A percentile compares a stretch with the other conserved stretches of the same genome.
Evolutionary conservation across 2,329 filamentous ascomycete species (phyloP).

Genomic region (Nemania sp.): DNA sequence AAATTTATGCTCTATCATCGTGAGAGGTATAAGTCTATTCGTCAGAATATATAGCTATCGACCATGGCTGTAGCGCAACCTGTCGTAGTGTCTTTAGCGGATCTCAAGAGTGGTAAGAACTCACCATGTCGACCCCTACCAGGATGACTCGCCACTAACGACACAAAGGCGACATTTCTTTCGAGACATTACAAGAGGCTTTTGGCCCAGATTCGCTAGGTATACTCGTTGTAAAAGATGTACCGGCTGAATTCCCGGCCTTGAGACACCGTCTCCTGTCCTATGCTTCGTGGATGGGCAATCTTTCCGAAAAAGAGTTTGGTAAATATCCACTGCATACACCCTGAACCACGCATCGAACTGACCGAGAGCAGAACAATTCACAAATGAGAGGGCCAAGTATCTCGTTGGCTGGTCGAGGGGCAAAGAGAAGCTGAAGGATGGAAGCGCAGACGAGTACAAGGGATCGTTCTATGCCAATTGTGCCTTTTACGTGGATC

Average conservation of each 20-base stretch:
- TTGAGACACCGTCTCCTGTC: constrained; percentile 77
- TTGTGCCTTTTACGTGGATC: constrained; percentile 75
- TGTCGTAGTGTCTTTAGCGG: constrained; percentile 64
- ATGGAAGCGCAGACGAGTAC: constrained; percentile 76
- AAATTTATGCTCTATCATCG: not conserved
- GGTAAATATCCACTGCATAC: constrained; percentile 52
- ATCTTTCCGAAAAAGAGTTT: constrained; percentile 72
- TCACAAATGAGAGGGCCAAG: constrained; percentile 64
- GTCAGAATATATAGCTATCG: not conserved
- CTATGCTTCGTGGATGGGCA: constrained; percentile 87
- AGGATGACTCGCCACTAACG: constrained; percentile 6
- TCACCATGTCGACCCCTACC: not conserved
- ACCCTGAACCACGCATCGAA: not conserved
- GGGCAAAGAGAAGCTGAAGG: constrained; percentile 79
- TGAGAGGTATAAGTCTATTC: not conserved
- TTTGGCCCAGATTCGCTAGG: constrained; percentile 91
- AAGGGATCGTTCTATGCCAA: constrained; percentile 88
- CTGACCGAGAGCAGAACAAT: constrained; percentile 46
- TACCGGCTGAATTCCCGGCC: constrained; percentile 72
- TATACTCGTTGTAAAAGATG: constrained; percentile 89
- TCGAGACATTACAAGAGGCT: constrained; percentile 72
- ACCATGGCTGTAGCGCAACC: constrained; percentile 57
- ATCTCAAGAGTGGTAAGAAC: constrained; percentile 60
- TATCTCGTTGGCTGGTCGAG: constrained; percentile 77
- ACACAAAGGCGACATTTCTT: constrained; percentile 65